phyloP scores from a whole-genome alignment of 768 basidiomycete genomes.

The Tremella yokohamensis region DNA sequence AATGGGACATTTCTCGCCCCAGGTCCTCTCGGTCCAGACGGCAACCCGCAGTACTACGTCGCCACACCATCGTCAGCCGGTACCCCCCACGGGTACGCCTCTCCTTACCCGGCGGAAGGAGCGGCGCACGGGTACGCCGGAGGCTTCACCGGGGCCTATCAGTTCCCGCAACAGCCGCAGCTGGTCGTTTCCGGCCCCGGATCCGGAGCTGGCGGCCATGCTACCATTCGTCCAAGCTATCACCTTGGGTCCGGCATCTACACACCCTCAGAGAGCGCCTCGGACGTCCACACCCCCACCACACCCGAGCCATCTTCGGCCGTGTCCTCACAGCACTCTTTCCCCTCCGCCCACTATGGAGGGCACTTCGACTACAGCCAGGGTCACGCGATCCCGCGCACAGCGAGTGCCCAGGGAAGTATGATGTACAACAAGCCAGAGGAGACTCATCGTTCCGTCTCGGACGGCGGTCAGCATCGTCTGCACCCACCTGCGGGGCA shows the following conservation, averaged over 20 bases:
- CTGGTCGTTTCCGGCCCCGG: constrained; percentile 1
- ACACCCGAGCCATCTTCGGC: constrained; percentile 10
- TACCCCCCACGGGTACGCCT: constrained; percentile 44
- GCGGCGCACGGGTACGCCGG: constrained; percentile 36
- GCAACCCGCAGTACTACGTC: constrained; percentile 24
- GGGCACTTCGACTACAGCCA: constrained; percentile 3
- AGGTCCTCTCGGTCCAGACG: constrained; percentile 21
- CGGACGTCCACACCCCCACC: constrained; percentile 6
- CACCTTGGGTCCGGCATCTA: background rate
- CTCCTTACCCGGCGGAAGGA: constrained; percentile 40
- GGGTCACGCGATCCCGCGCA: constrained; percentile 26
- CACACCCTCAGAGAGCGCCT: background rate
- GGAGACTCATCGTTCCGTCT: constrained; percentile 11
- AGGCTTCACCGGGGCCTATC: constrained; percentile 19
- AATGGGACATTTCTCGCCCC: constrained; percentile 3
- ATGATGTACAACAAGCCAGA: constrained; percentile 15
- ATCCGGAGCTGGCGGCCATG: constrained; percentile 1
- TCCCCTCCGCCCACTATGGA: too few relatives aligned
- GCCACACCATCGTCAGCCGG: constrained; percentile 16
- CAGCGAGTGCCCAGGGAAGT: constrained; percentile 14
- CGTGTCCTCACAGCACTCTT: background rate
- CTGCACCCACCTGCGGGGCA: constrained; percentile 16
- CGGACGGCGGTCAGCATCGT: constrained; percentile 12
- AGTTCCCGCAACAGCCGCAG: constrained; percentile 11
- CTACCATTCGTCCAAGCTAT: too few relatives aligned